These are phyloP conservation scores for Aspergillus cejpii DNA, from an alignment of 2,329 filamentous ascomycete species.

Conservation along the genomic window DNA sequence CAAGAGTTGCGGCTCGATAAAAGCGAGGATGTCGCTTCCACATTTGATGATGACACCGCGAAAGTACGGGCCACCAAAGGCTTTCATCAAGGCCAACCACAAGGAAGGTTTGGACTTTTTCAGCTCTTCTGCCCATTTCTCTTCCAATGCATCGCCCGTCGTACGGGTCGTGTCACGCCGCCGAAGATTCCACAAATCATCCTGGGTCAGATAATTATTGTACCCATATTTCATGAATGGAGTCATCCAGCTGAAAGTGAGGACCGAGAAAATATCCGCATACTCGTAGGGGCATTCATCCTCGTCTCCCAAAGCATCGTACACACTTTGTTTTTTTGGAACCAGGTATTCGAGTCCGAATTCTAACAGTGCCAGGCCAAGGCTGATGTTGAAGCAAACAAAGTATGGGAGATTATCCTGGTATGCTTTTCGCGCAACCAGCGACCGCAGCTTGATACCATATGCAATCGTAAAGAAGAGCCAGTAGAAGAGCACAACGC, in stretches of 20 bases:
- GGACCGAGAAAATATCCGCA: constrained; percentile 82
- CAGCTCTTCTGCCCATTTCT: constrained; percentile 71
- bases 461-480: constrained; percentile 73
- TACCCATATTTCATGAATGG: constrained; percentile 95
- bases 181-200: constrained; percentile 89
- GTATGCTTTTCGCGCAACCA: constrained; percentile 71
- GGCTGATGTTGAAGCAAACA: constrained; percentile 63
- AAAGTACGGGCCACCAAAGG: constrained; percentile 79
- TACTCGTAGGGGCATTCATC: constrained; percentile 75
- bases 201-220: constrained; percentile 82
- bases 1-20: constrained; percentile 84
- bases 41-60: constrained; percentile 79
- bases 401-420: constrained; percentile 65
- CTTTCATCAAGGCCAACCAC: constrained; percentile 77
- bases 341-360: constrained; percentile 80
- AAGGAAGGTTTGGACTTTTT: constrained; percentile 69
- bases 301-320: constrained; percentile 58
- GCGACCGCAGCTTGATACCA: constrained; percentile 75
- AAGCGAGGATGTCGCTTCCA: constrained; percentile 78
- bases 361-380: constrained; percentile 62
- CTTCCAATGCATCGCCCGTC: constrained; percentile 63
- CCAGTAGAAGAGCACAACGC: constrained; percentile 88
- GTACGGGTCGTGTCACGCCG: constrained; percentile 69
- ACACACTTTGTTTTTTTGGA: constrained; percentile 67
- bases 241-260: constrained; percentile 98